Conservation (phyloP, 129 eudicot genomes). For the Apium graveolens region DNA sequence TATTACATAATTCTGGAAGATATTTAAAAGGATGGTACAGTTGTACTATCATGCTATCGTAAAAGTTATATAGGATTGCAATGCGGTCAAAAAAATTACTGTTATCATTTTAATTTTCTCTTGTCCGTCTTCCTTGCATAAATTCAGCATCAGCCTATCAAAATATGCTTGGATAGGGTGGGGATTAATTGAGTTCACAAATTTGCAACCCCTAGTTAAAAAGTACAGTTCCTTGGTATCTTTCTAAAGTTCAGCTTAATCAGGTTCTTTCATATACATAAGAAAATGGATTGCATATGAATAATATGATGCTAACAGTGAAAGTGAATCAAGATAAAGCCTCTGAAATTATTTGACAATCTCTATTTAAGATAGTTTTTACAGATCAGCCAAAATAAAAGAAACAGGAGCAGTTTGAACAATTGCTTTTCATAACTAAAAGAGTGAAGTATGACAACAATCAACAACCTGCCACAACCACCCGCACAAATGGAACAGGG, state of each 20-base stretch:
- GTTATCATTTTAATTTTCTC: neutral
- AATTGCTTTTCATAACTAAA: neutral
- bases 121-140: neutral
- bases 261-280: neutral
- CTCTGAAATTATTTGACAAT: neutral
- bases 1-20: neutral
- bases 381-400: neutral
- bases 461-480: slow-evolving; percentile 1
- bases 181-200: neutral
- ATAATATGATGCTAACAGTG: neutral
- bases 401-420: neutral
- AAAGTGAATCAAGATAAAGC: neutral
- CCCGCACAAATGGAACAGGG: neutral
- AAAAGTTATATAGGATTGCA: neutral
- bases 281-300: neutral
- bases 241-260: neutral
- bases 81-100: neutral
- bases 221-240: neutral
- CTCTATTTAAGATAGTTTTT: neutral
- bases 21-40: neutral
- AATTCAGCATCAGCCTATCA: neutral
- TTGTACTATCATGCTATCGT: neutral
- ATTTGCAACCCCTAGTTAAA: neutral
- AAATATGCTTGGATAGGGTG: neutral
- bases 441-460: neutral